Conservation (phyloP, 169 alveolate species). For the Plasmodium vinckei region DNA sequence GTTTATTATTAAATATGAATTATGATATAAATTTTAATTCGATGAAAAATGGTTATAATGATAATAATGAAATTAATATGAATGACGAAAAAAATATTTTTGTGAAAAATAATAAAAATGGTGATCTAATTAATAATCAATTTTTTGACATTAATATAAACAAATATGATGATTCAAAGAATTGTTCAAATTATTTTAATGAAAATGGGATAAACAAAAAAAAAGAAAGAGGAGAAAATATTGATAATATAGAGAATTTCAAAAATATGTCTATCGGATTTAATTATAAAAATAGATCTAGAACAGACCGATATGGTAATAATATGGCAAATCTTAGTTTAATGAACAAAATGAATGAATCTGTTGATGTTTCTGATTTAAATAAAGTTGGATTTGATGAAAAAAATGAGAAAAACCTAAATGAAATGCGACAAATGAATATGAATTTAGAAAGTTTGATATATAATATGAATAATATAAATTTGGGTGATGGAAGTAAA, state of each 20-base stretch:
- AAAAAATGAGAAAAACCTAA: neutral
- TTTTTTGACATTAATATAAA: slow-evolving; percentile 16
- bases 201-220: slow-evolving; percentile 6
- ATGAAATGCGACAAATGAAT: neutral
- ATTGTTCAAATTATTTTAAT: slow-evolving; percentile 11
- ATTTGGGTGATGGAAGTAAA: neutral
- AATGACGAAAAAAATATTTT: slow-evolving; percentile 22
- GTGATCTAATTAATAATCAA: slow-evolving; percentile 6
- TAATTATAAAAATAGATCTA: neutral
- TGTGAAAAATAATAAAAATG: slow-evolving; percentile 16
- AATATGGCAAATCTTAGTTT: neutral
- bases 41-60: neutral
- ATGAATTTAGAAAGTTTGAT: slow-evolving; percentile 7
- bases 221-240: slow-evolving; percentile 15
- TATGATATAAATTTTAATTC: neutral
- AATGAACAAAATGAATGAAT: neutral
- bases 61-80: slow-evolving; percentile 22
- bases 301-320: neutral
- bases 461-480: slow-evolving; percentile 14
- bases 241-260: neutral
- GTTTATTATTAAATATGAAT: neutral
- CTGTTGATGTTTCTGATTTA: neutral
- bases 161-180: slow-evolving; percentile 17
- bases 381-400: neutral
- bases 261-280: neutral